Conservation (phyloP, 768 basidiomycete genomes). For the Leccinellum rugosiceps region DNA sequence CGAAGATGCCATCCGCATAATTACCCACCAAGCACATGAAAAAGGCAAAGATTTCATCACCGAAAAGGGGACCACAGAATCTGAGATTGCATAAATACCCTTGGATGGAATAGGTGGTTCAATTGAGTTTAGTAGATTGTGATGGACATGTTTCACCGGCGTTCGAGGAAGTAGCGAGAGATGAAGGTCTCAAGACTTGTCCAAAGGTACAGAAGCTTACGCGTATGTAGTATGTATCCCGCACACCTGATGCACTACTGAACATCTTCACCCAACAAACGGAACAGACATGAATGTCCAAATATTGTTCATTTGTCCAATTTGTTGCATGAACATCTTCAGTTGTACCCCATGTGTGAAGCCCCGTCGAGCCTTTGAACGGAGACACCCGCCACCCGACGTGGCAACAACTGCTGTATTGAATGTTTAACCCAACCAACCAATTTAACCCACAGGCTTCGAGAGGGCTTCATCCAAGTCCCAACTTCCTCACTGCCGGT, state of each 20-base stretch:
- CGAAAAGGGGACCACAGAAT: neutral
- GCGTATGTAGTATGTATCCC: too few relatives aligned
- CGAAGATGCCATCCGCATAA: neutral
- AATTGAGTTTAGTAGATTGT: constrained; percentile 12
- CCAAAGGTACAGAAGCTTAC: too few relatives aligned
- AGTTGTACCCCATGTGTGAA: neutral
- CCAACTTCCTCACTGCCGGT: too few relatives aligned
- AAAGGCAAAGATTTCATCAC: neutral
- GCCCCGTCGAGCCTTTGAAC: too few relatives aligned
- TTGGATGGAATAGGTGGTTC: neutral
- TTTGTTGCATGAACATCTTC: neutral
- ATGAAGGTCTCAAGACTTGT: too few relatives aligned
- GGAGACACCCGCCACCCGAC: too few relatives aligned
- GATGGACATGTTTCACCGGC: constrained; percentile 34
- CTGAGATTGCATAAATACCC: neutral
- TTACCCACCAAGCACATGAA: neutral
- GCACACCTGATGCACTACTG: neutral
- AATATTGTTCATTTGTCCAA: neutral
- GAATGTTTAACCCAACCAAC: too few relatives aligned
- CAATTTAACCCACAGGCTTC: too few relatives aligned
- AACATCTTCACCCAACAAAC: neutral
- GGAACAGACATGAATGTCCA: neutral
- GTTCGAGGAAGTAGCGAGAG: constrained; percentile 32
- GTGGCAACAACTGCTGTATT: too few relatives aligned
- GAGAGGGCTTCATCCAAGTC: too few relatives aligned